phyloP scores from a whole-genome alignment of 1,139 yeast genomes.

The Suhomyces bokatorum region DNA sequence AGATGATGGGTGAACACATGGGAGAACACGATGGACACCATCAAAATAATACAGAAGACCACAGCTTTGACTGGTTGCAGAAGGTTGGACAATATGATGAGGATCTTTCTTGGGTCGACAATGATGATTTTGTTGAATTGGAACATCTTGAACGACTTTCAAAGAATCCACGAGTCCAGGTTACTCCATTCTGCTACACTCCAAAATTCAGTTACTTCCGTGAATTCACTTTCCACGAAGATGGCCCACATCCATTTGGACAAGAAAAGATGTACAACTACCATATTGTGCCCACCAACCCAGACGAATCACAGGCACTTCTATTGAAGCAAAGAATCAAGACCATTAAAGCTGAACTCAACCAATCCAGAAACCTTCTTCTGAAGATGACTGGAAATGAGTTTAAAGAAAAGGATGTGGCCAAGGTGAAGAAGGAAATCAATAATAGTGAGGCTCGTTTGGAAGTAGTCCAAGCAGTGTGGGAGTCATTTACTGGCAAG shows the following conservation, averaged over 20 bases:
- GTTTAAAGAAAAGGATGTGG: slow-evolving; percentile 11
- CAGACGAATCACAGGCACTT: slow-evolving; percentile 52
- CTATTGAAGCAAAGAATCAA: slow-evolving; percentile 42
- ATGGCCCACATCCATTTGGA: slow-evolving; percentile 67
- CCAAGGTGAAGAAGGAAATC: slow-evolving; percentile 29
- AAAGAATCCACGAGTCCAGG: slow-evolving; percentile 55
- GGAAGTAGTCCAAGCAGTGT: slow-evolving; percentile 25
- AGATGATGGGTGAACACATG: slow-evolving; percentile 29
- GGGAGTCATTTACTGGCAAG: slow-evolving; percentile 20
- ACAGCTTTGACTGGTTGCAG: slow-evolving; percentile 18
- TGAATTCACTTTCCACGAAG: slow-evolving; percentile 50
- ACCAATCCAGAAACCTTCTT: slow-evolving; percentile 27
- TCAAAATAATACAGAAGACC: background rate
- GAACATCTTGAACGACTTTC: slow-evolving; percentile 51
- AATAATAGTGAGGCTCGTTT: slow-evolving; percentile 33
- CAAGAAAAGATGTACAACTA: slow-evolving; percentile 57
- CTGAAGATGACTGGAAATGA: slow-evolving; percentile 12
- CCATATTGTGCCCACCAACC: slow-evolving; percentile 25
- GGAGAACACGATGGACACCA: slow-evolving; percentile 11
- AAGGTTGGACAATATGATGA: slow-evolving; percentile 40
- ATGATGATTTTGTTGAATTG: slow-evolving; percentile 77
- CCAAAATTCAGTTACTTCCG: slow-evolving; percentile 79
- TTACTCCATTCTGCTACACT: slow-evolving; percentile 66
- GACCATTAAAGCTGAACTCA: slow-evolving; percentile 48
- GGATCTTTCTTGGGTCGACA: slow-evolving; percentile 74